Evolutionary conservation across 495 filamentous ascomycete genomes (phyloP).

Genomic region (Chaetomium tenue): DNA sequence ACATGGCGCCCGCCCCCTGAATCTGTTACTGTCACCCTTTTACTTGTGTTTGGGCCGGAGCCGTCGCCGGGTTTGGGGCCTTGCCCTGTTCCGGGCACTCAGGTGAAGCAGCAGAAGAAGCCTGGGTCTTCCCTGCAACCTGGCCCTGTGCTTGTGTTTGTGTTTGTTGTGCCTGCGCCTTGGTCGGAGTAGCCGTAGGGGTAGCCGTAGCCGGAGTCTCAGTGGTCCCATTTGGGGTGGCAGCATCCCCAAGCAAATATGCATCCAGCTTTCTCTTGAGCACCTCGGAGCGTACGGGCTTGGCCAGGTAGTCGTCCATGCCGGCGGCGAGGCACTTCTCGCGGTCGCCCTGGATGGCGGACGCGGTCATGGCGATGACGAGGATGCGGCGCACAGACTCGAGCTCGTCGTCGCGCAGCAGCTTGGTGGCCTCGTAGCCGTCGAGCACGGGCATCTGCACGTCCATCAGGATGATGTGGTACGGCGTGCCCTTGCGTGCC

Average conservation of each 20-base stretch:
- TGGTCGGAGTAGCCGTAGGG: neutral
- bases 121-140: too few species aligned
- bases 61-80: neutral
- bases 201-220: neutral
- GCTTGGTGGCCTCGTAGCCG: constrained; percentile 86
- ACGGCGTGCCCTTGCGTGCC: constrained; percentile 65
- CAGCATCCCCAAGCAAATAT: constrained; percentile 41
- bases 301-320: constrained; percentile 95
- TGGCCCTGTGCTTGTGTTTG: neutral
- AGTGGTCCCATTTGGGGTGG: neutral
- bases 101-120: too few species aligned
- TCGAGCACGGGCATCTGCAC: constrained; percentile 93
- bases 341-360: constrained; percentile 84
- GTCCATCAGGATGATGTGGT: constrained; percentile 87
- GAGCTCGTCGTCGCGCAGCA: constrained; percentile 70
- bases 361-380: constrained; percentile 92
- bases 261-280: constrained; percentile 72
- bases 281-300: constrained; percentile 74
- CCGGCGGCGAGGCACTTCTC: constrained; percentile 90
- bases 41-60: neutral
- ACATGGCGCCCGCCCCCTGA: too few species aligned
- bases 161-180: neutral
- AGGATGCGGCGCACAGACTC: constrained; percentile 71
- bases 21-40: neutral
- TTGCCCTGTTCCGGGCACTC: neutral